phyloP scores from a whole-genome alignment of 345 rosid species.

The Excoecaria agallocha region DNA sequence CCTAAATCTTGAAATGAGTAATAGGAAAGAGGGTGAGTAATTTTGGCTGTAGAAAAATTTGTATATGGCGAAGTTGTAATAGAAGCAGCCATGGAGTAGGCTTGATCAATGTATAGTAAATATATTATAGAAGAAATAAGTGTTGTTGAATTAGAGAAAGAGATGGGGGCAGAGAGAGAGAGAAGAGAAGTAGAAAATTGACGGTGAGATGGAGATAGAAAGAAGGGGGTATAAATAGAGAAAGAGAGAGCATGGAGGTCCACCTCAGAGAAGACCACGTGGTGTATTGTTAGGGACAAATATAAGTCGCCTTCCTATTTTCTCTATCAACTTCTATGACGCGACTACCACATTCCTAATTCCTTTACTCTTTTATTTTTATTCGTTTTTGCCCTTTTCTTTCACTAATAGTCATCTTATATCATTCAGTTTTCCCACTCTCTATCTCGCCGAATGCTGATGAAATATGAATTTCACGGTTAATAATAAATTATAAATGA shows the following conservation, averaged over 20 bases:
- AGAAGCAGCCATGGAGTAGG: constrained; percentile 43
- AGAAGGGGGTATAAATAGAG: constrained; percentile 34
- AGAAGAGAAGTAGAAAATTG: neutral
- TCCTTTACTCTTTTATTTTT: constrained; percentile 1
- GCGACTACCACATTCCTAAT: neutral
- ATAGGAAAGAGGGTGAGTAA: constrained; percentile 26
- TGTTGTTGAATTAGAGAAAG: neutral
- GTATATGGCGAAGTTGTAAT: constrained; percentile 25
- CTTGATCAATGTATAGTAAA: too few species aligned
- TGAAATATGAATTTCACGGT: too few species aligned
- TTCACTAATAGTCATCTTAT: neutral
- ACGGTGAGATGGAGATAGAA: constrained; percentile 3
- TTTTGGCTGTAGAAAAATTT: constrained; percentile 37
- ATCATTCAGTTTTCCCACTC: neutral
- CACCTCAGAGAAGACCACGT: constrained; percentile 48
- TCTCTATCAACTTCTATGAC: constrained; percentile 15
- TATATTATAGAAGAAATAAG: neutral
- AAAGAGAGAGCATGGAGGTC: constrained; percentile 28
- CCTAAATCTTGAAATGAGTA: constrained; percentile 21
- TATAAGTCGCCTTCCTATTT: neutral
- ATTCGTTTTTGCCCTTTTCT: neutral
- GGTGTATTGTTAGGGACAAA: constrained; percentile 25
- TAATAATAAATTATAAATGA: too few species aligned
- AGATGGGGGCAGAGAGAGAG: neutral
- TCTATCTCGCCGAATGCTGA: too few species aligned